Evolutionary conservation across 352 stramenopile genomes (phyloP).

Genomic region (Phytophthora foliorum): DNA sequence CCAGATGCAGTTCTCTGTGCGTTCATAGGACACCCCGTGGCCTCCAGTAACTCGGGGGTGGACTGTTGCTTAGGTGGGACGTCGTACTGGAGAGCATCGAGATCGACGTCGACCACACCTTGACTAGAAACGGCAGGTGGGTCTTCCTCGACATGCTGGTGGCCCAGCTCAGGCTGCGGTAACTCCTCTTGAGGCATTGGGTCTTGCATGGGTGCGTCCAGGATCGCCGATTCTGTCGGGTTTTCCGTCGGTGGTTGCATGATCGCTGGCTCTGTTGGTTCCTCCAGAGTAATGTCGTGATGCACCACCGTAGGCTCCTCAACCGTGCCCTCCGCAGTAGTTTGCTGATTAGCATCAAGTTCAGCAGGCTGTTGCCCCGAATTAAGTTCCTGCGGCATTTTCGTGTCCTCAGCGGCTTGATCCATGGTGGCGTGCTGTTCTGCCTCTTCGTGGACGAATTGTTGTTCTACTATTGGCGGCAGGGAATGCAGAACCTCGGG

Average conservation of each 20-base stretch:
- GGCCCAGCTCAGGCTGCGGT: background rate
- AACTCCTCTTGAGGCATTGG: background rate
- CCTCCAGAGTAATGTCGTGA: background rate
- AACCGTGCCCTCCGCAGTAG: background rate
- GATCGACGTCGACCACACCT: background rate
- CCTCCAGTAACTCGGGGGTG: background rate
- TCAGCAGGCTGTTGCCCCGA: background rate
- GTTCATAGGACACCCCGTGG: constrained; percentile 46
- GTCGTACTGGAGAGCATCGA: constrained; percentile 5
- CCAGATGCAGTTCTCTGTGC: constrained; percentile 38
- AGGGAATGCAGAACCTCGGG: background rate
- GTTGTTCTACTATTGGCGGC: background rate
- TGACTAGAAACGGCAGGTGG: background rate
- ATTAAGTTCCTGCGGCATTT: background rate
- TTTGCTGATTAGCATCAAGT: background rate
- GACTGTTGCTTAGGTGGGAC: constrained; percentile 8
- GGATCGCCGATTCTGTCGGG: background rate
- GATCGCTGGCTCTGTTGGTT: background rate
- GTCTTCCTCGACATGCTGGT: constrained; percentile 4
- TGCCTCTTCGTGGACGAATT: background rate
- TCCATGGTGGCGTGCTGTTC: background rate
- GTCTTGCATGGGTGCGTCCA: constrained; percentile 3
- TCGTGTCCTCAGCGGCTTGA: background rate
- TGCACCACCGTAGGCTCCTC: background rate
- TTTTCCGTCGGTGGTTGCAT: background rate